Base-by-base conservation (phyloP, 176 grass and related monocot species). In the Lolium rigidum region DNA sequence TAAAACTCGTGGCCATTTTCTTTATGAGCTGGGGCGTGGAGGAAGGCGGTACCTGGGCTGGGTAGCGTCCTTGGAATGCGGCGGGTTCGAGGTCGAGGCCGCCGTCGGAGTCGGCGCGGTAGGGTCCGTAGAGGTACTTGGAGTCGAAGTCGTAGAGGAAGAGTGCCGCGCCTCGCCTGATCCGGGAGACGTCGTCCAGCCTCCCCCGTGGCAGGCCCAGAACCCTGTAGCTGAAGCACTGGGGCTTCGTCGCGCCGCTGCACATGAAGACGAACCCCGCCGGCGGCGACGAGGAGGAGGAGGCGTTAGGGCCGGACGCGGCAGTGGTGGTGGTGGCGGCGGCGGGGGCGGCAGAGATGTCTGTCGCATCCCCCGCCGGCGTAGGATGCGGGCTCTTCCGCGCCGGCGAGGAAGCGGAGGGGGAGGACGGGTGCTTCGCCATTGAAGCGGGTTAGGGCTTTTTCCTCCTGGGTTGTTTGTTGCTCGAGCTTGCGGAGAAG, bases 191-290 rank as follows among this genome's bases (percentile, higher is more conserved):
- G 5, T 52, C 79, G 24, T 70, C 87, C 70, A 92, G 83, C 84
- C 56, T 85, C 56, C 86, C 86, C 44, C 71, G 86, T 5, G 95
- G 95, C 81, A 95, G 37, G 70, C 91, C 95, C 35, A 98, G 78
- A 43, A 93, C 87, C 16, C 81, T 80, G 73, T 89, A 84, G 28
- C n/a, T 83, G 74, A 81, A 98, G 82, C 91, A 95, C 28, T 98
- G 91, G 11, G 91, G 78, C 88, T 94, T 98, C 56, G 91, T 95
- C 72, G 77, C 81, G 77, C 80, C 80, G 73, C 80, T 93, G 58
- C 95, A 98, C 83, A 88, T 92, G 67, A 98, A 98, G 83, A 98
- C 95, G 92, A 85, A 92, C 69, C 95, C 95, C n/a, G 91, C 74
- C 24, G 57, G 89, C 64, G 66, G 17, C 7, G 73, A 0, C 14